phyloP scores from a whole-genome alignment of 345 rosid genomes.

The Turnera subulata region DNA sequence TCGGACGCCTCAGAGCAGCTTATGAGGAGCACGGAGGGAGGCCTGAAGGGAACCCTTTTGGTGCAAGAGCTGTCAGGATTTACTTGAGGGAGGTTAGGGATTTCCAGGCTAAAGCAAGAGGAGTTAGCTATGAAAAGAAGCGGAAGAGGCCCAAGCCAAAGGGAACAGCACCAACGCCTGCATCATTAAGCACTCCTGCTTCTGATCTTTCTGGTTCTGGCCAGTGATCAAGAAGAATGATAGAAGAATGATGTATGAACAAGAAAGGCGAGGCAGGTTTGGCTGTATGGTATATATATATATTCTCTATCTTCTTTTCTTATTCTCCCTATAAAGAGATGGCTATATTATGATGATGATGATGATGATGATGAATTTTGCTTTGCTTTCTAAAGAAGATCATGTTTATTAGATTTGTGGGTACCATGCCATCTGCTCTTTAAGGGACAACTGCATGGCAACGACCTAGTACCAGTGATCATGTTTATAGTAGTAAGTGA shows the following conservation, averaged over 20 bases:
- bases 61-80: constrained; percentile 79
- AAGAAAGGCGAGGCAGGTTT: too few species aligned
- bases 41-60: constrained; percentile 86
- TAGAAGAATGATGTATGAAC: too few species aligned
- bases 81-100: constrained; percentile 87
- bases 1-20: constrained; percentile 94
- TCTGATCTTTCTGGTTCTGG: too few species aligned
- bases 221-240: too few species aligned
- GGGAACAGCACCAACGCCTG: not conserved
- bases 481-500: not conserved
- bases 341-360: constrained; percentile 2
- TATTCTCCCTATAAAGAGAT: not conserved
- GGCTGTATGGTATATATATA: constrained; percentile 1
- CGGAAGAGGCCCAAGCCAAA: constrained; percentile 55
- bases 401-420: constrained; percentile 22
- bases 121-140: constrained; percentile 89
- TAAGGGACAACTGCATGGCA: constrained; percentile 15
- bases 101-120: constrained; percentile 89
- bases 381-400: constrained; percentile 13
- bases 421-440: constrained; percentile 19
- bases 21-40: constrained; percentile 85
- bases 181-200: not conserved
- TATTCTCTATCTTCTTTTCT: not conserved
- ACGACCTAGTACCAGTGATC: not conserved
- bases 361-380: constrained; percentile 3